These are phyloP conservation scores for Manihot esculenta DNA, from an alignment of 441 rosid genomes.

Conservation along the genomic window DNA sequence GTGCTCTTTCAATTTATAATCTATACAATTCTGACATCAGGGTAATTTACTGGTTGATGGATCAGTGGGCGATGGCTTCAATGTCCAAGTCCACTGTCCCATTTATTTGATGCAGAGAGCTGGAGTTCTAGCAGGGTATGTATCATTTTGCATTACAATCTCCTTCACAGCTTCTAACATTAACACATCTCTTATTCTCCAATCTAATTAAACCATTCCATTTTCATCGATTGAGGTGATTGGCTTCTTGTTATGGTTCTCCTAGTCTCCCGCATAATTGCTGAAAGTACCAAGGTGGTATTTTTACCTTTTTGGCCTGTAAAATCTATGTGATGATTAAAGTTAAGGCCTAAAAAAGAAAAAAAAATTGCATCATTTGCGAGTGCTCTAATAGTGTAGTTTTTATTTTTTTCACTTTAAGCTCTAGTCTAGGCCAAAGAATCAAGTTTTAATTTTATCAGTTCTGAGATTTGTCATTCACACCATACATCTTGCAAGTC, in stretches of 20 bases:
- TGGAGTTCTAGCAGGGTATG: conserved; percentile 77
- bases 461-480: background rate
- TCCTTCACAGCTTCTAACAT: background rate
- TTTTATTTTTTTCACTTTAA: background rate
- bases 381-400: background rate
- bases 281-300: background rate
- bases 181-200: background rate
- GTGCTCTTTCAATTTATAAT: conserved; percentile 46
- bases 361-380: background rate
- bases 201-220: background rate
- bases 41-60: conserved; percentile 85
- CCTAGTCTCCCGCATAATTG: background rate
- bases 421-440: background rate
- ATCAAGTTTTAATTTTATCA: background rate
- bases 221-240: background rate
- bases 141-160: background rate
- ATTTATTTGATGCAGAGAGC: conserved; percentile 71
- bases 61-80: conserved; percentile 92
- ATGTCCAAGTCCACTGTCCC: conserved; percentile 63
- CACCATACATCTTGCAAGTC: background rate
- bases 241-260: background rate
- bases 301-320: background rate
- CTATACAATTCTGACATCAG: conserved; percentile 74
- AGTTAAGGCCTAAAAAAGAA: background rate
- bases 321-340: background rate